Evolutionary conservation across 352 stramenopile genomes (phyloP).

Genomic region (Pythium inflatum): DNA sequence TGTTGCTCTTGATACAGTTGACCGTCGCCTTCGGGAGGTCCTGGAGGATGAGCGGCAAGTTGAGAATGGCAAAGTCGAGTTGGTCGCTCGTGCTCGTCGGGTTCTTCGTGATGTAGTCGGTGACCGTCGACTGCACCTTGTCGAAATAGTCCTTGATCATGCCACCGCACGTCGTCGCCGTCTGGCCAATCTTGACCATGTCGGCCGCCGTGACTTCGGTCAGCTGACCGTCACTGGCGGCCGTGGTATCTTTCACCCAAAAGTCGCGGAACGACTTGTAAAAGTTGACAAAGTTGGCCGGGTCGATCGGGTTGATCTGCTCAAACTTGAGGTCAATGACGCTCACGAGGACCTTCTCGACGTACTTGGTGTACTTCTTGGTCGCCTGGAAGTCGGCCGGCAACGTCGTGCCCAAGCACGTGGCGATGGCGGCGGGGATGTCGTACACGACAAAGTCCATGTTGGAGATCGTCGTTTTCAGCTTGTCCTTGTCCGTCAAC

Average conservation of each 20-base stretch:
- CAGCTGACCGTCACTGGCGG: neutral
- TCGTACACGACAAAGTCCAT: constrained; percentile 52
- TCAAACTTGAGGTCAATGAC: constrained; percentile 37
- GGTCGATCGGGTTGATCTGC: constrained; percentile 8
- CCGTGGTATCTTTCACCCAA: too few relatives aligned
- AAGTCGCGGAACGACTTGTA: neutral
- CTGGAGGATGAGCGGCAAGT: constrained; percentile 54
- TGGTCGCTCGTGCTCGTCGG: constrained; percentile 19
- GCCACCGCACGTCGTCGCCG: constrained; percentile 29
- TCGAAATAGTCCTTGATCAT: constrained; percentile 32
- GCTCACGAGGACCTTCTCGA: constrained; percentile 36
- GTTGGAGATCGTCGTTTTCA: constrained; percentile 48
- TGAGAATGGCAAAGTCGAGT: constrained; percentile 44
- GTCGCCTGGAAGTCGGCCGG: constrained; percentile 27
- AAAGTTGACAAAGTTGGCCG: constrained; percentile 10
- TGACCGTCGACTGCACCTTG: constrained; percentile 13
- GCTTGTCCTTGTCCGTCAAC: constrained; percentile 39
- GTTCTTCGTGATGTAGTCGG: constrained; percentile 25
- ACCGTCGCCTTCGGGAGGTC: constrained; percentile 55
- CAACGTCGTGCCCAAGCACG: constrained; percentile 42
- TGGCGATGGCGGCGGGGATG: constrained; percentile 46
- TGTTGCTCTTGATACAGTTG: constrained; percentile 43
- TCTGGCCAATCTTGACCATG: constrained; percentile 21
- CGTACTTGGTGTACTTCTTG: too few relatives aligned
- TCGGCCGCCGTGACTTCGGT: constrained; percentile 3